These are phyloP conservation scores for Clonostachys sp. DNA, from an alignment of 2,329 filamentous ascomycete species.

Conservation along the genomic window DNA sequence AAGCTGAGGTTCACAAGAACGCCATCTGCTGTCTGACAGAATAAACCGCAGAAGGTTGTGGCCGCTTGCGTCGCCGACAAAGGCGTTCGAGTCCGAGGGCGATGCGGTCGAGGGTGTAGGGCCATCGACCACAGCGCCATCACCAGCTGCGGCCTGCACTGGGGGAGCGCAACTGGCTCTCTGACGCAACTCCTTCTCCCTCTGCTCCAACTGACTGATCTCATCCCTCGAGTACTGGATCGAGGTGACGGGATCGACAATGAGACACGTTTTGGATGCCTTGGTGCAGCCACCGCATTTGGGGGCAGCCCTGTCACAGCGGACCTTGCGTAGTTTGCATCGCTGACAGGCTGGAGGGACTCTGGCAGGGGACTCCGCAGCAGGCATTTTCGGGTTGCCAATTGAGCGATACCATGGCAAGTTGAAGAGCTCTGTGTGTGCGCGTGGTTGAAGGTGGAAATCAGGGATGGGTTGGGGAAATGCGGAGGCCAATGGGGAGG, in stretches of 20 bases:
- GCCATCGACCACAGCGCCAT: background rate
- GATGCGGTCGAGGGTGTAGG: slow-evolving; percentile 1
- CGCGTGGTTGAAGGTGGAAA: no score
- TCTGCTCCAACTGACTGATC: slow-evolving; percentile 6
- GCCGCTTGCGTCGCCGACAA: slow-evolving; percentile 7
- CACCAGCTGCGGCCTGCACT: background rate
- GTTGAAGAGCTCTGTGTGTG: no score
- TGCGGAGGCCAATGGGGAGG: no score
- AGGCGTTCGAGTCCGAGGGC: slow-evolving; percentile 2
- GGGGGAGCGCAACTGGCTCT: background rate
- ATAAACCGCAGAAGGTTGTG: slow-evolving; percentile 6
- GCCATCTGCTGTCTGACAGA: slow-evolving; percentile 7
- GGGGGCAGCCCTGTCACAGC: slow-evolving; percentile 75
- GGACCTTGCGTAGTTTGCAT: slow-evolving; percentile 73
- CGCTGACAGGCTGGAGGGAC: slow-evolving; percentile 58
- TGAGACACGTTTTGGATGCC: slow-evolving; percentile 60
- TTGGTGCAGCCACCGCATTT: slow-evolving; percentile 71
- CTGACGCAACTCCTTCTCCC: slow-evolving; percentile 5
- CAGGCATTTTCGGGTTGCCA: no score
- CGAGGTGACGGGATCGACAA: slow-evolving; percentile 7
- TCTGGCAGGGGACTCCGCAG: no score
- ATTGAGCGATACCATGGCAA: no score
- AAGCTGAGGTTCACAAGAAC: slow-evolving; percentile 6
- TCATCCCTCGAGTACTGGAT: slow-evolving; percentile 7
- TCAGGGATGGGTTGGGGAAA: no score